Evolutionary conservation across 306 rosid genomes (phyloP).

Genomic region (Prunus mongolica): DNA sequence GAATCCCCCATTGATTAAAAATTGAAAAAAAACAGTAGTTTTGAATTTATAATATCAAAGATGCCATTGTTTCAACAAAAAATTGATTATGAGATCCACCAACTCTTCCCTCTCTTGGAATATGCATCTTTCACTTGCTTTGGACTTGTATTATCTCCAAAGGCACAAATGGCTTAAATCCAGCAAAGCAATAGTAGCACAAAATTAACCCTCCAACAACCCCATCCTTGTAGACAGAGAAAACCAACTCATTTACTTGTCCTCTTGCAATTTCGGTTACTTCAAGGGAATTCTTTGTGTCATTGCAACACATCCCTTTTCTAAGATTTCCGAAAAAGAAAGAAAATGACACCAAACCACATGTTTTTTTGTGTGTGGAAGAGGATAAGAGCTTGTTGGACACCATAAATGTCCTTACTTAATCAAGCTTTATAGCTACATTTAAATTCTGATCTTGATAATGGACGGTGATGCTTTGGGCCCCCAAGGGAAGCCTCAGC

Average conservation of each 20-base stretch:
- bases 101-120: neutral
- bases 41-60: no score
- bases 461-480: neutral
- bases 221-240: neutral
- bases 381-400: neutral
- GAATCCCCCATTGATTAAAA: no score
- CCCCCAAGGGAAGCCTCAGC: neutral
- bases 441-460: neutral
- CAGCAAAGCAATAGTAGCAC: constrained; percentile 5
- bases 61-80: no score
- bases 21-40: no score
- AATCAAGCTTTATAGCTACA: no score
- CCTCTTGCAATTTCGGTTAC: neutral
- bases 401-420: no score
- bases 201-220: constrained; percentile 5
- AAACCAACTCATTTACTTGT: constrained; percentile 3
- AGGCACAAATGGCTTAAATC: neutral
- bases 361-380: neutral
- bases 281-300: constrained; percentile 8
- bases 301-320: neutral
- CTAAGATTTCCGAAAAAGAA: neutral
- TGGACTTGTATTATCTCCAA: neutral
- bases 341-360: constrained; percentile 4
- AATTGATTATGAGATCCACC: no score
- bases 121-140: neutral